These are phyloP conservation scores for Mrakia hoshinonis DNA, from an alignment of 768 basidiomycete species.

Conservation along the genomic window DNA sequence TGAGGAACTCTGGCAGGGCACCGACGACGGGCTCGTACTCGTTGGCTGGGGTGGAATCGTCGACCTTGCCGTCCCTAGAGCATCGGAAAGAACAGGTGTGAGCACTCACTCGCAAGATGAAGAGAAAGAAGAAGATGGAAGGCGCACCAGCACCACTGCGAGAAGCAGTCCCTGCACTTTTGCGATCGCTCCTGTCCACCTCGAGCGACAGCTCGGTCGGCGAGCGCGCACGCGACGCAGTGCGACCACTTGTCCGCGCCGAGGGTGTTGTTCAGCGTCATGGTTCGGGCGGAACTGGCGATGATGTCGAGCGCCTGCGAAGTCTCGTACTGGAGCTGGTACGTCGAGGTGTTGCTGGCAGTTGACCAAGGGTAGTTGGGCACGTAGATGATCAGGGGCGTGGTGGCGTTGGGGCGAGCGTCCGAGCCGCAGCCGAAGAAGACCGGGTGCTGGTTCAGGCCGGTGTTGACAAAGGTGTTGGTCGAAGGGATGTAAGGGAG, in stretches of 20 bases:
- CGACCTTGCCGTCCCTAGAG: slow-evolving; percentile 18
- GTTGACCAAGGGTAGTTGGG: slow-evolving; percentile 53
- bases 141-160: slow-evolving; percentile 6
- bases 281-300: slow-evolving; percentile 51
- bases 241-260: slow-evolving; percentile 51
- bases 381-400: slow-evolving; percentile 63
- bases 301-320: slow-evolving; percentile 54
- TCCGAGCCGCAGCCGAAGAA: slow-evolving; percentile 61
- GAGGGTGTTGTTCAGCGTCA: slow-evolving; percentile 47
- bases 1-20: slow-evolving; percentile 20
- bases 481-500: slow-evolving; percentile 39
- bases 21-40: slow-evolving; percentile 22
- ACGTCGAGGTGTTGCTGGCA: slow-evolving; percentile 55
- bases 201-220: slow-evolving; percentile 45
- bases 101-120: background rate
- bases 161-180: slow-evolving; percentile 20
- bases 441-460: slow-evolving; percentile 59
- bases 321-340: slow-evolving; percentile 54
- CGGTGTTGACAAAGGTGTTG: slow-evolving; percentile 48
- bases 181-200: slow-evolving; percentile 17
- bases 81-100: background rate
- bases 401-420: slow-evolving; percentile 43
- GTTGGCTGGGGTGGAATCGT: background rate
- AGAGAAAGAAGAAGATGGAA: background rate
- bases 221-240: slow-evolving; percentile 64